Percentiles rank a stretch among this genome's conserved stretches.
Evolutionary conservation across 768 basidiomycete genomes (phyloP).

Genomic region (Clitopilus passeckerianus): DNA sequence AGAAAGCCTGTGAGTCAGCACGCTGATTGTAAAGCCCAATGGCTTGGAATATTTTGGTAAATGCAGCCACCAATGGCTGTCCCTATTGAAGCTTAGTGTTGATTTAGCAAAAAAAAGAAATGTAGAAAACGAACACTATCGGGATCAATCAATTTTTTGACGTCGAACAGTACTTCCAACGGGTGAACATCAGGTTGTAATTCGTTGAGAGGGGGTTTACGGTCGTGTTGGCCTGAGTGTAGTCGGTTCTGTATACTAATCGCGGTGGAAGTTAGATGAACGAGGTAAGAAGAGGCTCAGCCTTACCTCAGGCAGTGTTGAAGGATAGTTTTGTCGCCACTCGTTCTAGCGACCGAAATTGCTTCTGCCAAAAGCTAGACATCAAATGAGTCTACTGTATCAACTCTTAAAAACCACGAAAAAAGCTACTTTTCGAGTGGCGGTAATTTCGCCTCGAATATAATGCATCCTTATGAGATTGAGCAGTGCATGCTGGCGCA

Average conservation of each 20-base stretch:
- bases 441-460: conserved; percentile 58
- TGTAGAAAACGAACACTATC: conserved; percentile 48
- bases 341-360: conserved; percentile 69
- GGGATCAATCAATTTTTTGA: conserved; percentile 68
- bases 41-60: conserved; percentile 63
- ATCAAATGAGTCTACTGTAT: background rate
- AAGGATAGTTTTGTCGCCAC: conserved; percentile 64
- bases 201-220: conserved; percentile 57
- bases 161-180: conserved; percentile 71
- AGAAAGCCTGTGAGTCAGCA: conserved; percentile 50
- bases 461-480: conserved; percentile 79
- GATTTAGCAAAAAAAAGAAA: background rate
- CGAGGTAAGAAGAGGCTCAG: background rate
- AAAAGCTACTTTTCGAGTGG: conserved; percentile 55
- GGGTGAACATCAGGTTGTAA: conserved; percentile 75
- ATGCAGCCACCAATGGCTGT: conserved; percentile 66
- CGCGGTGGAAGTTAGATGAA: conserved; percentile 1
- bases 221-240: conserved; percentile 41
- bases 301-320: conserved; percentile 75
- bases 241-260: conserved; percentile 69
- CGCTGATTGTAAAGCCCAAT: conserved; percentile 69
- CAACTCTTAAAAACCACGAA: background rate
- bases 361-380: conserved; percentile 69
- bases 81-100: conserved; percentile 33
- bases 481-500: conserved; percentile 76